Conservation (phyloP, 345 rosid species). For the Mangifera indica region DNA sequence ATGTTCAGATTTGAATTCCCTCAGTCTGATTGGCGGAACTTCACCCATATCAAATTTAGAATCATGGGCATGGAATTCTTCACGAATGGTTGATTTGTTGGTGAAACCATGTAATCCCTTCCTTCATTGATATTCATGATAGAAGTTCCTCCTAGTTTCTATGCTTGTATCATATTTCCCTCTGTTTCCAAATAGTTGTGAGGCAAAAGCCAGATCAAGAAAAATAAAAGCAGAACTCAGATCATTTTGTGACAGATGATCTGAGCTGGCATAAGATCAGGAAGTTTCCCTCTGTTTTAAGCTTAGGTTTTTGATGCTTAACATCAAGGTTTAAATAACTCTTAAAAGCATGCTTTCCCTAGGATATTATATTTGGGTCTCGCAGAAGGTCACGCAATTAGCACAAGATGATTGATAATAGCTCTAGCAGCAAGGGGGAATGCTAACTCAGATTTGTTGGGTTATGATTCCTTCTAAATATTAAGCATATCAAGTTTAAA, state of each 20-base stretch:
- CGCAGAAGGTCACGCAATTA: too few relatives aligned
- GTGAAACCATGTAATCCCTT: constrained; percentile 61
- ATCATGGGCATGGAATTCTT: constrained; percentile 65
- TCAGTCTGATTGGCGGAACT: constrained; percentile 47
- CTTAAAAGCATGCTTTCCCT: too few relatives aligned
- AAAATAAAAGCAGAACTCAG: not conserved
- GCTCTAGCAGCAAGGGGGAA: not conserved
- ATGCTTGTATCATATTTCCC: not conserved
- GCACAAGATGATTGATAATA: not conserved
- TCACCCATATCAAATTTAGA: constrained; percentile 54
- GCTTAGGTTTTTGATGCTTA: not conserved
- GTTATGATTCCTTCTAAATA: not conserved
- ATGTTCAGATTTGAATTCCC: constrained; percentile 66
- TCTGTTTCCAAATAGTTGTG: not conserved
- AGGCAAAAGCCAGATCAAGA: not conserved
- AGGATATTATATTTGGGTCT: too few relatives aligned
- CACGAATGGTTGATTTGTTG: constrained; percentile 59
- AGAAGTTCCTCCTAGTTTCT: not conserved
- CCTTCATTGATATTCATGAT: not conserved
- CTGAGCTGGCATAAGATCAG: not conserved
- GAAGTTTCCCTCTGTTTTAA: not conserved
- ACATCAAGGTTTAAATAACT: not conserved
- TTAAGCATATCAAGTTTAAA: not conserved
- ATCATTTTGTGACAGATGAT: not conserved
- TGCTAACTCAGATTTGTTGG: not conserved